Evolutionary conservation across 192 early-diverging fungal species (phyloP).

Genomic region (Coemansia sp.): DNA sequence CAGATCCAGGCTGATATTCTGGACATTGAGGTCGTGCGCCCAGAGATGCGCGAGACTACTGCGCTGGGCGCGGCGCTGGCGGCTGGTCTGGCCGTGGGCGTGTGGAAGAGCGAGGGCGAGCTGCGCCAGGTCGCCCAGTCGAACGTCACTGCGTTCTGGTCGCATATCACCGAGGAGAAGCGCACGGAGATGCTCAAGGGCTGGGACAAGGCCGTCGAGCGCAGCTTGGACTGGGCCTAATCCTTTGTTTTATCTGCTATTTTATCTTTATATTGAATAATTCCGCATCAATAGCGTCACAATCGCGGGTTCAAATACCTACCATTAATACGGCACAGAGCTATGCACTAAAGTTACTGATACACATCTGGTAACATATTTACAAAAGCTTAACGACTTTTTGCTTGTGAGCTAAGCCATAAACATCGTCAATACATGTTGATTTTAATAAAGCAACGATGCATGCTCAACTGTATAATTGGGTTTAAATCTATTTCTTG

Average conservation of each 20-base stretch:
- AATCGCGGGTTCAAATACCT: not conserved
- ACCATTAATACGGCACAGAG: too few relatives aligned
- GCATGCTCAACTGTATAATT: too few relatives aligned
- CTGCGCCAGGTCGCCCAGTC: conserved; percentile 59
- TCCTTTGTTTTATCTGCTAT: not conserved
- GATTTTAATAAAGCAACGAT: too few relatives aligned
- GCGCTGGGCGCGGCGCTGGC: conserved; percentile 91
- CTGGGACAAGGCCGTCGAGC: conserved; percentile 79
- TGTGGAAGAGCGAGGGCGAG: conserved; percentile 60
- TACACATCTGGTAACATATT: too few relatives aligned
- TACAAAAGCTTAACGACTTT: too few relatives aligned
- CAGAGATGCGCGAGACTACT: conserved; percentile 88
- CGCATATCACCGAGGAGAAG: conserved; percentile 56
- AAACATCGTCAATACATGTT: too few relatives aligned
- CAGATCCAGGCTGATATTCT: conserved; percentile 88
- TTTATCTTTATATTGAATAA: not conserved
- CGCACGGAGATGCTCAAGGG: conserved; percentile 59
- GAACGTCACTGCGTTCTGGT: conserved; percentile 51
- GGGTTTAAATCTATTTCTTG: too few relatives aligned
- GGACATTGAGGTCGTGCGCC: conserved; percentile 75
- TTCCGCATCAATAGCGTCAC: not conserved
- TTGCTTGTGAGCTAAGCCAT: too few relatives aligned
- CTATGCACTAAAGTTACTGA: too few relatives aligned
- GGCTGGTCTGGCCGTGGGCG: conserved; percentile 72
- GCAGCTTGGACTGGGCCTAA: conserved; percentile 65